Percentiles rank a stretch among this genome's conserved stretches.
These are phyloP conservation scores for Cryoendolithus antarcticus DNA, from an alignment of 2,329 filamentous ascomycete species.

Conservation along the genomic window DNA sequence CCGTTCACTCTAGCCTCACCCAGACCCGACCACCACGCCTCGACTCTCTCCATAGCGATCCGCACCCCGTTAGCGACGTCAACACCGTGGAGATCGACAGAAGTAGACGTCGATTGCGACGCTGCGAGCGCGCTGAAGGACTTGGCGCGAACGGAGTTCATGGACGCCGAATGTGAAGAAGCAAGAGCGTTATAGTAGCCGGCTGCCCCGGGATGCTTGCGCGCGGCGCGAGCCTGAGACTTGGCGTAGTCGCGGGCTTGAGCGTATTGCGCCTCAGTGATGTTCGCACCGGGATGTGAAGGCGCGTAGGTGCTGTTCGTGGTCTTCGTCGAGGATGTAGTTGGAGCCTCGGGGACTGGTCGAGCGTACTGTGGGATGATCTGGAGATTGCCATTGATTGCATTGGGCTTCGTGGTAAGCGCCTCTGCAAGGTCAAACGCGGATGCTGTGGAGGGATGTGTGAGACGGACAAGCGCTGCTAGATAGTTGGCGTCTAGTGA, in stretches of 20 bases:
- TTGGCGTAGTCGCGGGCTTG: conserved; percentile 40
- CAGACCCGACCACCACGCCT: conserved; percentile 62
- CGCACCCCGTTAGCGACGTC: conserved; percentile 67
- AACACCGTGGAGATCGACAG: conserved; percentile 74
- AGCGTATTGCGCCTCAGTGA: conserved; percentile 24
- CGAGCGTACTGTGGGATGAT: conserved; percentile 37
- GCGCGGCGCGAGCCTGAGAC: conserved; percentile 45
- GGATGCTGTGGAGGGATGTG: conserved; percentile 43
- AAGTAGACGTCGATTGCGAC: conserved; percentile 44
- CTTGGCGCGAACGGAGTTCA: conserved; percentile 47
- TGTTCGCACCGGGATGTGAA: conserved; percentile 28
- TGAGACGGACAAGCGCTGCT: conserved; percentile 42
- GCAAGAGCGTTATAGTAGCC: conserved; percentile 63
- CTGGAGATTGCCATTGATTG: conserved; percentile 29
- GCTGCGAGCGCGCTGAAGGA: conserved; percentile 61
- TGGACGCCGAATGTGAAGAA: conserved; percentile 48
- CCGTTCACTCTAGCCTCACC: conserved; percentile 50
- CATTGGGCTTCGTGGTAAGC: conserved; percentile 30
- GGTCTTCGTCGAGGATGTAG: conserved; percentile 6
- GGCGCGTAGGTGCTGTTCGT: conserved; percentile 2
- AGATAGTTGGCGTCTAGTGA: conserved; percentile 37
- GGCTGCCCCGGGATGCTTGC: conserved; percentile 61
- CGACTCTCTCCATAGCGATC: conserved; percentile 57
- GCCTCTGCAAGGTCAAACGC: conserved; percentile 49
- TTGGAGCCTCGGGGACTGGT: conserved; percentile 17